A percentile compares a stretch with the other conserved stretches of the same genome.
Conservation (phyloP, 2,329 filamentous ascomycete genomes). For the Penicillium brasilianum region DNA sequence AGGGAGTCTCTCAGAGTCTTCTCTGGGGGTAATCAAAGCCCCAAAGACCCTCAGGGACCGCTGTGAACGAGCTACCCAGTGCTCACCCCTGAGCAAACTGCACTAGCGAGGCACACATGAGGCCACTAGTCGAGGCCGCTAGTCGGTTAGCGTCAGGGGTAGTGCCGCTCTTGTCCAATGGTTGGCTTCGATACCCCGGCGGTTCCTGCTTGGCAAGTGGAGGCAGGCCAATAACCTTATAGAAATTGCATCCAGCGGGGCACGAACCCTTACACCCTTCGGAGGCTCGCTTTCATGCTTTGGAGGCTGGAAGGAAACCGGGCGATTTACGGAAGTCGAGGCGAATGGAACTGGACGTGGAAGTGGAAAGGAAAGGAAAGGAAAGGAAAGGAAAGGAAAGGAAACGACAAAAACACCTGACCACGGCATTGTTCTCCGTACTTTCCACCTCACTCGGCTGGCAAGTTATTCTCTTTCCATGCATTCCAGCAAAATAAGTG, state of each 20-base stretch:
- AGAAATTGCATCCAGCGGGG: constrained; percentile 4
- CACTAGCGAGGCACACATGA: constrained; percentile 19
- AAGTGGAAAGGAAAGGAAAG: not conserved
- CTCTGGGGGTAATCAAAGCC: not conserved
- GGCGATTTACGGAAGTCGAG: not conserved
- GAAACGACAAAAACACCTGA: not conserved
- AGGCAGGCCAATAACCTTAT: constrained; percentile 23
- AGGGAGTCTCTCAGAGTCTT: not conserved
- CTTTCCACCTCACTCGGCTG: too few relatives aligned
- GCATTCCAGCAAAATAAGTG: not conserved
- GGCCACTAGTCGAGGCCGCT: constrained; percentile 15
- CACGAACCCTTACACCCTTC: constrained; percentile 10
- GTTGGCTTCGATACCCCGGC: constrained; percentile 17
- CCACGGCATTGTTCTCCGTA: not conserved
- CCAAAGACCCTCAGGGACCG: not conserved
- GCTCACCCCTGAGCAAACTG: constrained; percentile 22
- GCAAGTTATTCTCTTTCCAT: not conserved
- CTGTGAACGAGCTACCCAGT: constrained; percentile 2
- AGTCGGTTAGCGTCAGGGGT: constrained; percentile 29
- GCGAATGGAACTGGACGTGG: not conserved
- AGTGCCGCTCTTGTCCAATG: constrained; percentile 19
- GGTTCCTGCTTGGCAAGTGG: constrained; percentile 31
- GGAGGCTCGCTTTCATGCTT: too few relatives aligned
- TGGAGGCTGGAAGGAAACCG: not conserved
- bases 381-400: not conserved